phyloP scores from a whole-genome alignment of 2,329 filamentous ascomycete species.

The Xylariaceae sp. region DNA sequence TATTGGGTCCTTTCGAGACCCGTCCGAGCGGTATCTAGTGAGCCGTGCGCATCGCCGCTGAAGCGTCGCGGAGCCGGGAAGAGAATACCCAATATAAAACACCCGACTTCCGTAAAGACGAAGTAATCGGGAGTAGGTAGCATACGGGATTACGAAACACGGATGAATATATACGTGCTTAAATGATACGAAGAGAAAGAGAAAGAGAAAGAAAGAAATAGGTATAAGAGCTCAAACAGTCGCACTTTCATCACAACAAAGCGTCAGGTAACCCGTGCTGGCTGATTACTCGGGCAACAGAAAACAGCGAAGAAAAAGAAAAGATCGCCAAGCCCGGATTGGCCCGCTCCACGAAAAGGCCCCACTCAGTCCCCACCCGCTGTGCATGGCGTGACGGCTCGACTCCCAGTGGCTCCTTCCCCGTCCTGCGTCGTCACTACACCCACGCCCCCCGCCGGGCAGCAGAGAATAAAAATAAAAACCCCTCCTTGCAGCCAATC shows the following conservation, averaged over 20 bases:
- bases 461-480: background rate
- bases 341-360: no score
- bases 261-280: slow-evolving; percentile 3
- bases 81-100: background rate
- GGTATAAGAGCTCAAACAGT: background rate
- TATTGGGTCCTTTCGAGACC: slow-evolving; percentile 7
- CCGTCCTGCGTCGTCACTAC: background rate
- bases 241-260: background rate
- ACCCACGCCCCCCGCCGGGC: background rate
- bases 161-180: background rate
- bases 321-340: background rate
- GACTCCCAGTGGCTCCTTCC: background rate
- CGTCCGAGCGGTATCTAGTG: background rate
- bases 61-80: background rate
- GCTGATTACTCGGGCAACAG: slow-evolving; percentile 9
- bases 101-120: background rate
- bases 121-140: background rate
- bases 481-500: slow-evolving; percentile 30
- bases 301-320: background rate
- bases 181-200: no score
- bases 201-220: background rate
- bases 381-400: background rate
- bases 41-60: slow-evolving; percentile 7
- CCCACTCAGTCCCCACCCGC: background rate
- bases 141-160: background rate